These are phyloP conservation scores for Linnemannia schmuckeri DNA, from an alignment of 192 early-diverging fungal species.

Conservation along the genomic window DNA sequence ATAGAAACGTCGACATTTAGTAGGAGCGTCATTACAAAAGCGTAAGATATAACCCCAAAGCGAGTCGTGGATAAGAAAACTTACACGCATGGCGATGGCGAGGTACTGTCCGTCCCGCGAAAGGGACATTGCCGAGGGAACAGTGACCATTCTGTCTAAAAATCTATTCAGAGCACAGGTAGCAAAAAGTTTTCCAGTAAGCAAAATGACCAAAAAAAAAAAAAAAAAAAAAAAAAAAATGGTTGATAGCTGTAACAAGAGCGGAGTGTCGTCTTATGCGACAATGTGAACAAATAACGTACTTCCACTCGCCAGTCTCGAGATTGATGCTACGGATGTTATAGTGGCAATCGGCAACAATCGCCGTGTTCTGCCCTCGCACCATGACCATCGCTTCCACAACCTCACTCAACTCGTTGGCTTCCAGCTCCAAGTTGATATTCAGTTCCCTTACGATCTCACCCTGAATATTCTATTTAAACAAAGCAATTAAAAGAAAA, in stretches of 20 bases:
- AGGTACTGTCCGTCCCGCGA: constrained; percentile 35
- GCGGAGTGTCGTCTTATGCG: neutral
- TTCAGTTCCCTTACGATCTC: constrained; percentile 24
- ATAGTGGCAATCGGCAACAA: neutral
- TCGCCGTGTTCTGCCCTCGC: constrained; percentile 31
- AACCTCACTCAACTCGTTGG: neutral
- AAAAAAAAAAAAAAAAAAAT: no score
- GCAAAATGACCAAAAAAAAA: no score
- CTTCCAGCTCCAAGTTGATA: neutral
- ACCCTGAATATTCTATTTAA: constrained; percentile 32
- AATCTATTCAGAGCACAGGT: neutral
- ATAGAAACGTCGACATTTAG: neutral
- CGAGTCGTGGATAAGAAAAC: neutral
- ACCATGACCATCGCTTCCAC: constrained; percentile 23
- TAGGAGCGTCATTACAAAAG: neutral
- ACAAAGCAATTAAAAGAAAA: neutral
- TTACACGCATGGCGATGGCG: constrained; percentile 7
- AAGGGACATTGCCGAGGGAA: constrained; percentile 9
- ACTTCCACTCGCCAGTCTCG: constrained; percentile 26
- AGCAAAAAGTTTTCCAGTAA: neutral
- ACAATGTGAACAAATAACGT: neutral
- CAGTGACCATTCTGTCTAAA: constrained; percentile 19
- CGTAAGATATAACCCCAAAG: no score
- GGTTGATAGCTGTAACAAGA: no score
- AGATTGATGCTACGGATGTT: constrained; percentile 23